Percentiles rank a stretch among this genome's conserved stretches.
Conservation (phyloP, 305 asterid genomes). For the Fraxinus baroniana region DNA sequence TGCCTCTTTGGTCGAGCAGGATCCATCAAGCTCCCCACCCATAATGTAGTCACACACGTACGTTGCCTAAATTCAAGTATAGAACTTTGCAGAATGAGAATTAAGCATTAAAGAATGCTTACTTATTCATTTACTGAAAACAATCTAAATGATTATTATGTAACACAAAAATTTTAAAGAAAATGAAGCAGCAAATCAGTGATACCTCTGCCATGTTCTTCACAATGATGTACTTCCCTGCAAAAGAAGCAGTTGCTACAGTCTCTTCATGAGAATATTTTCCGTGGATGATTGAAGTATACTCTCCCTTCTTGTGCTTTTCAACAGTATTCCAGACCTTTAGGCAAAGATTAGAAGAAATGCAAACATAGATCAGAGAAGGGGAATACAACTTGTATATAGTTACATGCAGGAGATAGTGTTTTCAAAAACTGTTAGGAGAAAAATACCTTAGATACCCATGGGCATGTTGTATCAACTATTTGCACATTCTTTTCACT, state of each 20-base stretch:
- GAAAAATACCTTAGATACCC: slow-evolving; percentile 86
- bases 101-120: not conserved
- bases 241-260: slow-evolving; percentile 96
- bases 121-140: not conserved
- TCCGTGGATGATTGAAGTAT: slow-evolving; percentile 95
- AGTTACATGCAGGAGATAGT: slow-evolving; percentile 7
- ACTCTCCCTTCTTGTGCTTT: slow-evolving; percentile 94
- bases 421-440: not conserved
- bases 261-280: slow-evolving; percentile 93
- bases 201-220: slow-evolving; percentile 91
- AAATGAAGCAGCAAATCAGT: slow-evolving; percentile 12
- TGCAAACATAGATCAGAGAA: slow-evolving; percentile 6
- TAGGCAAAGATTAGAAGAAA: not conserved
- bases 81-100: not conserved
- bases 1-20: slow-evolving; percentile 94
- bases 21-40: slow-evolving; percentile 91
- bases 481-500: slow-evolving; percentile 82
- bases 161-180: not conserved
- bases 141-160: not conserved
- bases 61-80: slow-evolving; percentile 39
- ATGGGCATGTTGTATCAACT: slow-evolving; percentile 98
- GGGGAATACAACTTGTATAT: not conserved
- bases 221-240: slow-evolving; percentile 81
- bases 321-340: slow-evolving; percentile 98
- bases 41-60: slow-evolving; percentile 74